These are phyloP conservation scores for Chlamydomonas sp. DNA, from an alignment of 139 green algal genomes.

Conservation along the genomic window DNA sequence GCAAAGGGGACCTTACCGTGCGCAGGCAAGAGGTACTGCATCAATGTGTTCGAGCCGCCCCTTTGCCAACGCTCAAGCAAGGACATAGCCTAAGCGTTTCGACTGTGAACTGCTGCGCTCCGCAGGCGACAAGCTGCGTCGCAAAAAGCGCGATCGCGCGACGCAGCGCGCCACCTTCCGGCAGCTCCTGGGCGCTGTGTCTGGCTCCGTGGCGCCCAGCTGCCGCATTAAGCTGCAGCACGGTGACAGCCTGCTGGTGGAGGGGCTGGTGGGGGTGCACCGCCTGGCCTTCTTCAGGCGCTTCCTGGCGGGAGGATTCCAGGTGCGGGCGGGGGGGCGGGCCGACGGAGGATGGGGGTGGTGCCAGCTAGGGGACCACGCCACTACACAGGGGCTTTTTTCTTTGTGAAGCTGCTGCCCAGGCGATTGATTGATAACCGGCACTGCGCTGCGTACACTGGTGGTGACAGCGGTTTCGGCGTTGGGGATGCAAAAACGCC, in stretches of 20 bases:
- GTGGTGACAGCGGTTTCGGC: no score
- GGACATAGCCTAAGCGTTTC: no score
- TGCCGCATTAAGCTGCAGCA: conserved; percentile 75
- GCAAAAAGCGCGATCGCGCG: conserved; percentile 64
- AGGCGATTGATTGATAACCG: no score
- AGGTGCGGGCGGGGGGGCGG: conserved; percentile 38
- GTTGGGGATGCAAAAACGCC: no score
- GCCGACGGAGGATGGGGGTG: neutral
- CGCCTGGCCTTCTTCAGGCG: conserved; percentile 72
- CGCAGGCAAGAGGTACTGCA: no score
- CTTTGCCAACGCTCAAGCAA: no score
- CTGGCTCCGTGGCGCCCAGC: conserved; percentile 25
- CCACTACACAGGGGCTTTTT: neutral
- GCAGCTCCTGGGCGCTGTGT: conserved; percentile 45
- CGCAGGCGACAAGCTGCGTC: conserved; percentile 60
- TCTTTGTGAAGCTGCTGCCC: neutral
- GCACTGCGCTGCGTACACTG: no score
- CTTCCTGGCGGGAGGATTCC: conserved; percentile 76
- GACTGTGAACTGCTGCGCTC: no score
- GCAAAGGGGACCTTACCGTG: no score
- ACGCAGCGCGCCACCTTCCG: conserved; percentile 66
- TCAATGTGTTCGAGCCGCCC: no score
- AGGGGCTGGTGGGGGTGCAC: conserved; percentile 60
- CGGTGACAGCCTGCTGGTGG: conserved; percentile 59
- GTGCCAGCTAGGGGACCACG: no score